phyloP scores from a whole-genome alignment of 2,329 filamentous ascomycete genomes.

The Cladosporium sphaerospermum region DNA sequence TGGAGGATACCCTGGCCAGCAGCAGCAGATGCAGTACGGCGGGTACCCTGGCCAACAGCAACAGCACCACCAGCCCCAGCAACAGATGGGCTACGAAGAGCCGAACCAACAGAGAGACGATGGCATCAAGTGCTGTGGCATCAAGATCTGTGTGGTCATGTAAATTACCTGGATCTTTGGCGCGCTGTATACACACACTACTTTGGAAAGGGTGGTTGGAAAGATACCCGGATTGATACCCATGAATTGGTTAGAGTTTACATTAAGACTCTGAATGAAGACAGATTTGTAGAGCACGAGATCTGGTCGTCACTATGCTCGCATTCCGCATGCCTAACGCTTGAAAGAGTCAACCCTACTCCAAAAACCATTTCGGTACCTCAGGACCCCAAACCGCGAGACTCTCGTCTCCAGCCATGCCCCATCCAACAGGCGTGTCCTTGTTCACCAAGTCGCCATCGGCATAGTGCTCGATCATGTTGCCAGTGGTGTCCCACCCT shows the following conservation, averaged over 20 bases:
- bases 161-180: conserved; percentile 12
- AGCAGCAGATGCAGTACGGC: conserved; percentile 38
- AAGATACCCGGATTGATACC: conserved; percentile 6
- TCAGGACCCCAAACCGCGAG: conserved; percentile 28
- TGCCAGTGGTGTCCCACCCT: conserved; percentile 47
- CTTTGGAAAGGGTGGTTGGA: not conserved
- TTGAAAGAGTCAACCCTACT: conserved; percentile 9
- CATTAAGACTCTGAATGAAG: too few species aligned
- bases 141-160: conserved; percentile 29
- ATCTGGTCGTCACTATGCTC: too few species aligned
- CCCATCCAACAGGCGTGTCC: conserved; percentile 36
- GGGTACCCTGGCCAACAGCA: conserved; percentile 38
- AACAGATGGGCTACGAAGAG: conserved; percentile 32
- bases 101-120: conserved; percentile 22
- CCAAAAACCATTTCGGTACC: conserved; percentile 25
- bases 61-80: conserved; percentile 42
- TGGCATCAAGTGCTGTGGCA: conserved; percentile 28
- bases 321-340: too few species aligned
- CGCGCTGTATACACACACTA: not conserved
- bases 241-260: not conserved
- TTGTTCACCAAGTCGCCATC: conserved; percentile 62
- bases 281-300: too few species aligned
- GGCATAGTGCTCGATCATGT: conserved; percentile 54
- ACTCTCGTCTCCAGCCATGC: conserved; percentile 31
- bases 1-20: conserved; percentile 29